phyloP scores from a whole-genome alignment of 768 basidiomycete genomes.

The Heimioporus sp. region DNA sequence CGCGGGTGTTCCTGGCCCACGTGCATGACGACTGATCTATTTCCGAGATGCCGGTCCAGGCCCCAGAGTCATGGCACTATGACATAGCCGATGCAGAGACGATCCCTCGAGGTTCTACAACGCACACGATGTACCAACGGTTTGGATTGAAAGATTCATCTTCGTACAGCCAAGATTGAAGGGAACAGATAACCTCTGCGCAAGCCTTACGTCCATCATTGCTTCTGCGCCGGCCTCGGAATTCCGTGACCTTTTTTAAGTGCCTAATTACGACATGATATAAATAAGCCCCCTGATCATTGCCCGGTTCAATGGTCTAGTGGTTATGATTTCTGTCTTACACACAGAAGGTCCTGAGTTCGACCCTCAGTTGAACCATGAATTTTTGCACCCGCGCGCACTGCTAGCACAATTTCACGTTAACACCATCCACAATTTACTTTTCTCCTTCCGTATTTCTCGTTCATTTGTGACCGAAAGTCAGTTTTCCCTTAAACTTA shows the following conservation, averaged over 20 bases:
- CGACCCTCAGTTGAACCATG: conserved; percentile 45
- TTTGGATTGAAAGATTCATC: too few relatives aligned
- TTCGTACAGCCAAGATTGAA: not conserved
- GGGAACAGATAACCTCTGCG: not conserved
- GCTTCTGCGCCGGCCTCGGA: too few relatives aligned
- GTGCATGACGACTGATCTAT: conserved; percentile 3
- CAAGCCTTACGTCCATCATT: not conserved
- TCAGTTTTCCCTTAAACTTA: too few relatives aligned
- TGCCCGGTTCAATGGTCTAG: conserved; percentile 53
- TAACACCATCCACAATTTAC: too few relatives aligned
- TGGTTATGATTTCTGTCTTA: conserved; percentile 60
- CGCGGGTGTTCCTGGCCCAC: conserved; percentile 10
- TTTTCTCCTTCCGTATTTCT: too few relatives aligned
- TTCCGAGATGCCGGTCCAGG: too few relatives aligned
- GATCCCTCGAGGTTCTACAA: not conserved
- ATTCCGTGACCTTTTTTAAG: not conserved
- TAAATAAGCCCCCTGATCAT: accelerated
- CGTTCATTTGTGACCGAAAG: too few relatives aligned
- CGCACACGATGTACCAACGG: not conserved
- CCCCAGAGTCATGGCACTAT: too few relatives aligned
- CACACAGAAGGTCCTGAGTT: conserved; percentile 41
- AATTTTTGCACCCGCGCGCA: conserved; percentile 11
- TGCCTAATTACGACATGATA: not conserved
- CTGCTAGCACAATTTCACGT: not conserved
- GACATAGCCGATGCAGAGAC: too few relatives aligned